A percentile compares a stretch with the other conserved stretches of the same genome.
Evolutionary conservation across 306 rosid genomes (phyloP).

Genomic region (Mucuna pruriens): DNA sequence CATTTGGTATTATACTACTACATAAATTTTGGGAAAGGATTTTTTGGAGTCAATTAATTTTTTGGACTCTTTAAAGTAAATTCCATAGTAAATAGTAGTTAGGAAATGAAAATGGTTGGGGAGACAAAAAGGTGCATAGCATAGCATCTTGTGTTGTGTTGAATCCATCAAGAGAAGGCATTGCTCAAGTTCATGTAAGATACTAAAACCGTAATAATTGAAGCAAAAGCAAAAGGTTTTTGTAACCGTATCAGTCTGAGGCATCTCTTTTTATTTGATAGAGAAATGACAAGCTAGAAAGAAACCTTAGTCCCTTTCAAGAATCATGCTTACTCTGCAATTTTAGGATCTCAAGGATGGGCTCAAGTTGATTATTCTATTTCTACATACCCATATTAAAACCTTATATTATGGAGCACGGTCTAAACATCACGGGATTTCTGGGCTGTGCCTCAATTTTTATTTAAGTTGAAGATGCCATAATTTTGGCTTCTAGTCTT

Average conservation of each 20-base stretch:
- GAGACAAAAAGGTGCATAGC: not conserved
- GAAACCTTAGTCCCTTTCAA: conserved; percentile 34
- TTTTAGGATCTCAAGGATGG: conserved; percentile 38
- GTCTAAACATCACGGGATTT: conserved; percentile 53
- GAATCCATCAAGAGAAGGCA: not conserved
- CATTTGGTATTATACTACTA: too few species aligned
- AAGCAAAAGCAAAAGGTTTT: not conserved
- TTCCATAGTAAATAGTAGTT: not conserved
- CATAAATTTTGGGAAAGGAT: too few species aligned
- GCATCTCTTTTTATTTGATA: conserved; percentile 26
- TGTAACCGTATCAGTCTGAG: not conserved
- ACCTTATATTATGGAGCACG: conserved; percentile 3
- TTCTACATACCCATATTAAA: not conserved
- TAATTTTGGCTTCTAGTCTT: conserved; percentile 26
- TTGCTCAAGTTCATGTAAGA: not conserved
- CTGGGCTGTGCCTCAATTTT: conserved; percentile 40
- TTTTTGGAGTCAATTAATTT: too few species aligned
- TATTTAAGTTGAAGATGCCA: conserved; percentile 22
- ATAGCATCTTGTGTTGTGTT: not conserved
- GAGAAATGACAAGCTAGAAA: conserved; percentile 35
- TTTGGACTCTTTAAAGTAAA: not conserved
- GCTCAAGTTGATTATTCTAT: conserved; percentile 16
- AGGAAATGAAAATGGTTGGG: not conserved
- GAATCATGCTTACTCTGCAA: conserved; percentile 33
- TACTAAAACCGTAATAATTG: not conserved